Percentiles rank a stretch among this genome's conserved stretches.
These are phyloP conservation scores for Pseudogymnoascus sp. DNA, from an alignment of 2,329 filamentous ascomycete species.

Conservation along the genomic window DNA sequence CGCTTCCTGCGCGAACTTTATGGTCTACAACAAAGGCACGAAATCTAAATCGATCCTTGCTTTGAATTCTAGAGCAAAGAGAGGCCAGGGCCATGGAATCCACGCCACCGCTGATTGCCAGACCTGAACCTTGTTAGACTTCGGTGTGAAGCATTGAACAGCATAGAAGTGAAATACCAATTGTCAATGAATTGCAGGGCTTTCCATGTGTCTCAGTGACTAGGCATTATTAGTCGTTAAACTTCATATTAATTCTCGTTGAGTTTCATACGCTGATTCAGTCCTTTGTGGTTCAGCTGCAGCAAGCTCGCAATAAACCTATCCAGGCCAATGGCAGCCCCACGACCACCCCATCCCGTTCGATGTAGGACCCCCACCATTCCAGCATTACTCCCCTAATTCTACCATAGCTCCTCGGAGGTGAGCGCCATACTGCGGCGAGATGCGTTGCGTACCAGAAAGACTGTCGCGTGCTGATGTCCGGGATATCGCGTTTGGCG, in stretches of 20 bases:
- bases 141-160: background rate
- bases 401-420: background rate
- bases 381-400: background rate
- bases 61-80: slow-evolving; percentile 48
- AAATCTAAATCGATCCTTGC: slow-evolving; percentile 28
- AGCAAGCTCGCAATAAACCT: slow-evolving; percentile 1
- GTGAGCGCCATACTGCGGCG: background rate
- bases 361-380: slow-evolving; percentile 7
- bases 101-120: slow-evolving; percentile 86
- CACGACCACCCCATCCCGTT: background rate
- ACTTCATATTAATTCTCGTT: background rate
- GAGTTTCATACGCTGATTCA: slow-evolving; percentile 6
- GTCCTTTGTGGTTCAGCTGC: background rate
- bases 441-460: background rate
- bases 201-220: background rate
- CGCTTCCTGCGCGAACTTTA: slow-evolving; percentile 43
- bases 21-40: slow-evolving; percentile 50
- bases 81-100: slow-evolving; percentile 95
- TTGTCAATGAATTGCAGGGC: background rate
- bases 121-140: slow-evolving; percentile 35
- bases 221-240: background rate
- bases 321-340: background rate
- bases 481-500: slow-evolving; percentile 7
- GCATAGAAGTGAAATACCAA: background rate
- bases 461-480: background rate